Base-by-base conservation (phyloP, 1,284 basidiomycete genomes). In the Coniferiporia sulphurascens region DNA sequence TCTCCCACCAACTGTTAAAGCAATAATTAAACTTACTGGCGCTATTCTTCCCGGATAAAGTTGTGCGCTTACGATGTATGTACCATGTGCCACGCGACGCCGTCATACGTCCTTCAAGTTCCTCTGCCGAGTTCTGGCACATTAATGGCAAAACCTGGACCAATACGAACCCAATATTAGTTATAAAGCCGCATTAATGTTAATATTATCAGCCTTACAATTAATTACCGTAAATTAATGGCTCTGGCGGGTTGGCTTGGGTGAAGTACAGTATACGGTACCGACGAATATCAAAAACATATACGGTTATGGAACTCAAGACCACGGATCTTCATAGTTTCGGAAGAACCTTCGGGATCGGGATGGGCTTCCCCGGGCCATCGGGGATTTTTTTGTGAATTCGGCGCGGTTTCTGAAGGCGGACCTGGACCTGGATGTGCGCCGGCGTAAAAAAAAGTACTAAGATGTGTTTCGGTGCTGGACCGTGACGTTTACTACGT, bases 101-200 rank as follows among this genome's bases (percentile, higher is more conserved):
- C 2, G 79, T 78, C 41, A 75, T 66, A 59, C 78, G 71, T 9
- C 87, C 82, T 65, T 85, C 68, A 41, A n/a, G n/a, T n/a, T n/a
- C n/a, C n/a, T 86, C 74, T 1, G 82, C 74, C 1, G 83, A 86
- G 71, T 89, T 88, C 68, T 83, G 81, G 68, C 84, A 85, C 68
- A 87, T 73, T 1, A n/a, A n/a, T n/a, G 84, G 84, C 4, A 79
- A 76, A 19, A 66, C 32, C 63, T 65, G 41, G n/a, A n/a, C n/a
- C n/a, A n/a, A n/a, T 9, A 9, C 15, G 8, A n/a, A n/a, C n/a
- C n/a, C n/a, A n/a, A n/a, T n/a, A n/a, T n/a, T n/a, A n/a, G n/a
- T n/a, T n/a, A n/a, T n/a, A n/a, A n/a, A n/a, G n/a, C n/a, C n/a
- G n/a, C n/a, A n/a, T n/a, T n/a, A n/a, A n/a, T n/a, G n/a, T n/a